A percentile compares a stretch with the other conserved stretches of the same genome.
Evolutionary conservation across 495 filamentous ascomycete species (phyloP).

Genomic region (Podospora sp.): DNA sequence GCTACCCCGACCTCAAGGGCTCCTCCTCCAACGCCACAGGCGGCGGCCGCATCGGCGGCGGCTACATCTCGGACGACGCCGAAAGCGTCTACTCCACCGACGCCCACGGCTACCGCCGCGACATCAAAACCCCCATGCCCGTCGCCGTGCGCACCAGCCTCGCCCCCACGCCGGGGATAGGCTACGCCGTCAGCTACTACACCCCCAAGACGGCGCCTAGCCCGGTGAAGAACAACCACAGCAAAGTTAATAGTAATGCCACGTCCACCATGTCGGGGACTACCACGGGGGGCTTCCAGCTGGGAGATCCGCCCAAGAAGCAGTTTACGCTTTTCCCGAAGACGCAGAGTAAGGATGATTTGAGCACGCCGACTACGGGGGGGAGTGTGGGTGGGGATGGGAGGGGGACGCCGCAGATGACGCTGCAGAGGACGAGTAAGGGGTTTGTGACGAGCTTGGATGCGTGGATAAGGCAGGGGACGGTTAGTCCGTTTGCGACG

Average conservation of each 20-base stretch:
- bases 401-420: conserved; percentile 5
- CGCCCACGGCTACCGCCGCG: conserved; percentile 19
- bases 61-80: conserved; percentile 4
- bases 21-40: conserved; percentile 9
- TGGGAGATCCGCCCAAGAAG: conserved; percentile 28
- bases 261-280: conserved; percentile 7
- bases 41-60: conserved; percentile 4
- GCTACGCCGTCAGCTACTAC: conserved; percentile 27
- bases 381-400: background rate
- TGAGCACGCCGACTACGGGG: conserved; percentile 36
- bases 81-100: conserved; percentile 19
- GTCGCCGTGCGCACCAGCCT: conserved; percentile 14
- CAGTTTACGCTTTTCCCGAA: conserved; percentile 36
- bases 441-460: conserved; percentile 29
- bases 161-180: conserved; percentile 5
- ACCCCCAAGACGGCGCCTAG: background rate
- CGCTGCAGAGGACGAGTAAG: conserved; percentile 11
- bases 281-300: conserved; percentile 23
- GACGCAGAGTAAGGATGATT: conserved; percentile 5
- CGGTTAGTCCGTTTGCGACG: conserved; percentile 38
- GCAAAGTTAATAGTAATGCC: background rate
- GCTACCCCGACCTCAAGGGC: conserved; percentile 22
- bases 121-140: conserved; percentile 24
- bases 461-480: conserved; percentile 34
- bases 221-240: background rate